Evolutionary conservation across 306 rosid species (phyloP).

Genomic region (Castanospermum australe): DNA sequence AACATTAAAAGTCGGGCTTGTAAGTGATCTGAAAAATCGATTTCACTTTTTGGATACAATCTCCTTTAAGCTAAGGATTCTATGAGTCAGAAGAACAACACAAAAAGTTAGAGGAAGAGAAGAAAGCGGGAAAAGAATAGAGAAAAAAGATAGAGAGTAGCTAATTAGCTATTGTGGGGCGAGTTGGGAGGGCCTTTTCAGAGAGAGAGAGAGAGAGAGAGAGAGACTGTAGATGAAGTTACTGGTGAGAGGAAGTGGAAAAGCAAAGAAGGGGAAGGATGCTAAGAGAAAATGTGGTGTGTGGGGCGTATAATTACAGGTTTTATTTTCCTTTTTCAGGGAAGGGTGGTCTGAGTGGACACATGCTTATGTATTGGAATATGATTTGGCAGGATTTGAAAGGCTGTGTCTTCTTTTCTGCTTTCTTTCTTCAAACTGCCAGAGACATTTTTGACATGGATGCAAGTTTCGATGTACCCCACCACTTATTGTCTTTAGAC

Average conservation of each 20-base stretch:
- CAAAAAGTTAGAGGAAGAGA: constrained; percentile 2
- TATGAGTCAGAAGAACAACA: constrained; percentile 15
- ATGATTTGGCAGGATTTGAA: constrained; percentile 51
- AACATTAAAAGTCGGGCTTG: background rate
- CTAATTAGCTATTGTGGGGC: constrained; percentile 31
- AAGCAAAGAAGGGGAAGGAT: constrained; percentile 11
- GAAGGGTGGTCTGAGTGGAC: constrained; percentile 48
- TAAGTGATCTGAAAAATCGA: background rate
- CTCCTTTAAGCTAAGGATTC: constrained; percentile 13
- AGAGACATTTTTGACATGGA: constrained; percentile 30
- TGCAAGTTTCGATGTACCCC: constrained; percentile 26
- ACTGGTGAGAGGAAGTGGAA: constrained; percentile 37
- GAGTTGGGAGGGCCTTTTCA: constrained; percentile 47
- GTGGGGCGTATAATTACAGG: constrained; percentile 24
- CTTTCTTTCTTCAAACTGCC: constrained; percentile 17
- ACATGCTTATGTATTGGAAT: constrained; percentile 45
- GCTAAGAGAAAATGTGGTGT: background rate
- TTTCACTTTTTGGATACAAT: constrained; percentile 22
- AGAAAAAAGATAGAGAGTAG: background rate
- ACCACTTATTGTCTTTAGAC: constrained; percentile 42
- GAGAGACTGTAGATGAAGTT: constrained; percentile 33
- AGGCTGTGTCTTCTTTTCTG: constrained; percentile 21
- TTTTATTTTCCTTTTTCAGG: constrained; percentile 24
- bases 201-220: background rate
- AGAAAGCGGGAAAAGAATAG: background rate